These are phyloP conservation scores for Penicillium turbatum DNA, from an alignment of 495 filamentous ascomycete genomes.

Conservation along the genomic window DNA sequence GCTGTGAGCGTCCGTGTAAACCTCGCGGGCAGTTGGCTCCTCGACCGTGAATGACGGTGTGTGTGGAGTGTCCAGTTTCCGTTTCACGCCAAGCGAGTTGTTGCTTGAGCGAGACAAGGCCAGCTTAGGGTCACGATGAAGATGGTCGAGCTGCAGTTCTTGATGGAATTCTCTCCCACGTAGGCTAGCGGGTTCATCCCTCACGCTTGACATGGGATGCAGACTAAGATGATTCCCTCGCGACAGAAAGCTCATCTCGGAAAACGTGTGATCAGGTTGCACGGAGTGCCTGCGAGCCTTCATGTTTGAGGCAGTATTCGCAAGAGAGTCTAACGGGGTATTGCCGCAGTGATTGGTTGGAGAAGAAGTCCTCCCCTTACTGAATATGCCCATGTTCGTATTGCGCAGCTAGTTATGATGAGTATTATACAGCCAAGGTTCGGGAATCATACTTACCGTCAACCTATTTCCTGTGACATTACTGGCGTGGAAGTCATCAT, in stretches of 20 bases:
- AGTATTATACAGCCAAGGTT: conserved; percentile 18
- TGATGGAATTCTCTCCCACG: neutral
- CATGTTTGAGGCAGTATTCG: neutral
- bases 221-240: conserved; percentile 13
- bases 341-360: conserved; percentile 41
- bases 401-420: conserved; percentile 44
- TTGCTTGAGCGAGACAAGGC: neutral
- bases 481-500: conserved; percentile 59
- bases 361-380: conserved; percentile 63
- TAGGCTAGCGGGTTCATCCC: neutral
- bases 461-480: conserved; percentile 59
- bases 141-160: neutral
- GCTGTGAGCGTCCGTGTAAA: neutral
- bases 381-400: conserved; percentile 59
- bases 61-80: neutral
- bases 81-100: neutral
- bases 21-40: neutral
- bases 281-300: neutral
- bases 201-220: neutral
- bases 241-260: conserved; percentile 60
- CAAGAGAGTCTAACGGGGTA: neutral
- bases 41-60: neutral
- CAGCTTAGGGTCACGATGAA: neutral
- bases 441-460: conserved; percentile 47
- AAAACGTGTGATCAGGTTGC: conserved; percentile 66